Conservation (phyloP, 768 basidiomycete genomes). For the Suillus subaureus region DNA sequence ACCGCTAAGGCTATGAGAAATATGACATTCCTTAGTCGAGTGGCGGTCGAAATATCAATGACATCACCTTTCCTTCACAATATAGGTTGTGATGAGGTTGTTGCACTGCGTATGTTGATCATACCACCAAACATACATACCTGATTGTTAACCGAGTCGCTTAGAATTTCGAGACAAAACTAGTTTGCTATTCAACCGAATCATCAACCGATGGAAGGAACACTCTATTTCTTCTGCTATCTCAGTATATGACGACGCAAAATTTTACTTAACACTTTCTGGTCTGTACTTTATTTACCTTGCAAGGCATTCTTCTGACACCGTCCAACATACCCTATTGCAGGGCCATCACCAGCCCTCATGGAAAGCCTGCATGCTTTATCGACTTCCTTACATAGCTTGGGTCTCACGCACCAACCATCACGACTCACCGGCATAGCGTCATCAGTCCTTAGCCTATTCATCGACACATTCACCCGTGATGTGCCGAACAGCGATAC, state of each 20-base stretch:
- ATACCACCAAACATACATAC: conserved; percentile 6
- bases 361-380: conserved; percentile 57
- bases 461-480: conserved; percentile 35
- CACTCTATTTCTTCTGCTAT: conserved; percentile 36
- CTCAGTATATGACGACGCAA: conserved; percentile 21
- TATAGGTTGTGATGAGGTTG: conserved; percentile 45
- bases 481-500: conserved; percentile 35
- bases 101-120: conserved; percentile 37
- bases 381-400: conserved; percentile 53
- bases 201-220: conserved; percentile 57
- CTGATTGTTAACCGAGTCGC: conserved; percentile 3
- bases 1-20: conserved; percentile 25
- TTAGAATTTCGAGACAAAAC: conserved; percentile 54
- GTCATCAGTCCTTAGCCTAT: conserved; percentile 40
- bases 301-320: background rate
- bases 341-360: conserved; percentile 54
- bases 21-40: conserved; percentile 51
- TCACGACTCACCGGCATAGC: conserved; percentile 37
- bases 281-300: conserved; percentile 16
- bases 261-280: conserved; percentile 5
- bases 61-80: conserved; percentile 45
- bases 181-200: conserved; percentile 43
- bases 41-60: conserved; percentile 49
- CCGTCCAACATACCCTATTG: conserved; percentile 21
- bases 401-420: conserved; percentile 49